These are phyloP conservation scores for Pseudogymnoascus sp. DNA, from an alignment of 2,329 filamentous ascomycete species.

Conservation along the genomic window DNA sequence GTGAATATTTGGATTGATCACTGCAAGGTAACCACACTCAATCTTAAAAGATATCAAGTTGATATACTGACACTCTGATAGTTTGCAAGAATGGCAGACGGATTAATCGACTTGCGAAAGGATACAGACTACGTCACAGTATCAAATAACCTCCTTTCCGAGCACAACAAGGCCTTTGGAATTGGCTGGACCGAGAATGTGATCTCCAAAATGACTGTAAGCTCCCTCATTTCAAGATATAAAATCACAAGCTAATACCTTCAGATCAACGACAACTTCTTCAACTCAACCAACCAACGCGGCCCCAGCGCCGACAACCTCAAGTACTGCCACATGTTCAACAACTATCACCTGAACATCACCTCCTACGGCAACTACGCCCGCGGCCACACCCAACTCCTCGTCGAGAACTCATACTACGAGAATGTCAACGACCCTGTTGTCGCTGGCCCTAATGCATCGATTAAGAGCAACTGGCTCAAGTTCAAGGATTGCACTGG, in stretches of 20 bases:
- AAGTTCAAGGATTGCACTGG: slow-evolving; percentile 23
- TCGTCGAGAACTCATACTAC: slow-evolving; percentile 23
- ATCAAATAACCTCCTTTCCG: slow-evolving; percentile 22
- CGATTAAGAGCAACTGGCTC: slow-evolving; percentile 19
- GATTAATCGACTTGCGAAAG: slow-evolving; percentile 24
- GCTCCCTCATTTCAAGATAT: not conserved
- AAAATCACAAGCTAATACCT: not conserved
- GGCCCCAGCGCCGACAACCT: slow-evolving; percentile 24
- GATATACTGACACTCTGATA: not conserved
- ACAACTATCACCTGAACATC: slow-evolving; percentile 23
- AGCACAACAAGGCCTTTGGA: slow-evolving; percentile 26
- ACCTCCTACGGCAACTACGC: slow-evolving; percentile 26
- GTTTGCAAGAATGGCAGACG: slow-evolving; percentile 21
- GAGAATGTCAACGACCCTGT: slow-evolving; percentile 24
- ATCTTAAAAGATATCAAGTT: not conserved
- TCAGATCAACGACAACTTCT: slow-evolving; percentile 24
- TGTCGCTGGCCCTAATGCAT: slow-evolving; percentile 19
- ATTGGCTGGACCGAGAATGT: slow-evolving; percentile 26
- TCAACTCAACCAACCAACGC: slow-evolving; percentile 22
- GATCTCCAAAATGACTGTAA: slow-evolving; percentile 20
- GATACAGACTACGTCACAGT: slow-evolving; percentile 25
- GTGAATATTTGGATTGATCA: slow-evolving; percentile 26
- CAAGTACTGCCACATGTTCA: slow-evolving; percentile 22
- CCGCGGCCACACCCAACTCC: slow-evolving; percentile 22
- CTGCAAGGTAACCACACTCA: slow-evolving; percentile 15